Evolutionary conservation across 345 rosid species (phyloP).

Genomic region (Sonneratia alba): DNA sequence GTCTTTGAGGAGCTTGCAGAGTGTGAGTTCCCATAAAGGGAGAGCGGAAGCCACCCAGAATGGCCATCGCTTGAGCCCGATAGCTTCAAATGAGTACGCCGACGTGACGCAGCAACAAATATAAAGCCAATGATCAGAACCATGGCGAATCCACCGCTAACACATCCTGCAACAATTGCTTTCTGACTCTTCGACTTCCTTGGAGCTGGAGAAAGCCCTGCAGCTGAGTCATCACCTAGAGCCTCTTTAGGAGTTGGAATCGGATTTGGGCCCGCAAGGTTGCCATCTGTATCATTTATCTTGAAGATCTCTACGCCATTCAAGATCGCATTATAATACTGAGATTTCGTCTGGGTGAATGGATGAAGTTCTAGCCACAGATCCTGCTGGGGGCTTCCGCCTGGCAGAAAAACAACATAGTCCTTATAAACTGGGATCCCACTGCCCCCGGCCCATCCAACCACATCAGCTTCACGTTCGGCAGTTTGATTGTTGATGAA

Average conservation of each 20-base stretch:
- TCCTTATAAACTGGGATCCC: conserved; percentile 17
- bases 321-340: conserved; percentile 11
- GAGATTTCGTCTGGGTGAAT: not conserved
- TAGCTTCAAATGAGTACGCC: conserved; percentile 6
- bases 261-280: conserved; percentile 22
- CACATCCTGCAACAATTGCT: conserved; percentile 3
- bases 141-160: not conserved
- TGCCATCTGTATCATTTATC: conserved; percentile 9
- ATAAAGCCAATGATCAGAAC: not conserved
- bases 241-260: conserved; percentile 13
- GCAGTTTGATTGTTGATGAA: conserved; percentile 19
- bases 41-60: conserved; percentile 12
- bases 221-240: not conserved
- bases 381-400: conserved; percentile 13
- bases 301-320: conserved; percentile 25
- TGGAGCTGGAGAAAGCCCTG: not conserved
- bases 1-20: conserved; percentile 12
- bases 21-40: conserved; percentile 13
- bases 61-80: conserved; percentile 11
- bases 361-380: conserved; percentile 16
- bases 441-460: conserved; percentile 12
- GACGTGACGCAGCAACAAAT: not conserved
- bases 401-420: conserved; percentile 11
- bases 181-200: not conserved
- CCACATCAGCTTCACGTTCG: conserved; percentile 11